Evolutionary conservation across 768 basidiomycete species (phyloP), one percentile per base, ranked within the genome.

Genomic region (Lentinula lateritia): DNA sequence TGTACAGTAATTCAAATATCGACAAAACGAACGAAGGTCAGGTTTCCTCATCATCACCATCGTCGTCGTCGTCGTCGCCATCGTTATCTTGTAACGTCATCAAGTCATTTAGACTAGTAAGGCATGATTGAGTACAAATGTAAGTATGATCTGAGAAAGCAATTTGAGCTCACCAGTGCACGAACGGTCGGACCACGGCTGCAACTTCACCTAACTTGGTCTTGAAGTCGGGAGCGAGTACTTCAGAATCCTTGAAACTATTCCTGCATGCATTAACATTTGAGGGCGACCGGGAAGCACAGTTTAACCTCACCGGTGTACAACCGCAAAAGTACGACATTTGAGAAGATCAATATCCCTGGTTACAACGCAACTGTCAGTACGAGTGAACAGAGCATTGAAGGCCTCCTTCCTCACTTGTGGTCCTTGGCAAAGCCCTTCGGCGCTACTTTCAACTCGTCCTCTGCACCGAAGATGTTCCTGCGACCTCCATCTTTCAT

Each of bases 341-440:
- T 92, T 92, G 63, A 99, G 75, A 54, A 98, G 74, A 71, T 96
- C 95, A 65, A 99, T 98, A 70, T 98, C 93, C 72, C 89, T 91
- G 62, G 38, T 59, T 20, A 34, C 32, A 8, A 62, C 42, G 32
- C 53, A 42, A 20, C 58, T 41, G 41, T 52, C 32, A 38, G 13
- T 48, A 54, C 15, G 56, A 52, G 34, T 18, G 5, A 45, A 61
- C 16, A 41, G 39, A 15, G 36, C 50, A 15, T 66, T 28, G 28
- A 28, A 28, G 28, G 28, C 28, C 3, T 56, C 43, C 65, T 28
- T 9, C 67, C 80, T 16, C 60, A 92, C 90, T 79, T 78, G 70
- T 98, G 94, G 35, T 80, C 81, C 73, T 94, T 98, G 56, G 84
- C 83, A 8, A 96, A 75, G 0, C 94, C 95, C 69, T 97, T 98